Evolutionary conservation across 2,329 filamentous ascomycete genomes (phyloP), one percentile per base, ranked within the genome.

Genomic region (Fusarium chaquense): DNA sequence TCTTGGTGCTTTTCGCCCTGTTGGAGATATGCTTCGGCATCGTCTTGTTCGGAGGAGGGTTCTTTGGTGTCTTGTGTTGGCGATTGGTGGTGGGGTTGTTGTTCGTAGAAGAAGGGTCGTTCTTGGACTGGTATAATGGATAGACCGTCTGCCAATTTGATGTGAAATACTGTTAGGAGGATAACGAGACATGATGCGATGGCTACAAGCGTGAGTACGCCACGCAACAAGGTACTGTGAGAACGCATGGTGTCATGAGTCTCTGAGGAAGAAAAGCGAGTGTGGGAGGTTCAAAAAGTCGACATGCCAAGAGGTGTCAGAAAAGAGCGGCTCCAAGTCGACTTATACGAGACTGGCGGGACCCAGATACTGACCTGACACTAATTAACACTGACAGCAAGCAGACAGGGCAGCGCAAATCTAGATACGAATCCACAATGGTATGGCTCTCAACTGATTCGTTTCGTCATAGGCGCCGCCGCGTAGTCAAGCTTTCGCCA

Each of bases 401-500:
- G 20, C 20, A 20, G 20, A 3, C 20, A 45, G 24, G 18, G 9
- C 16, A 28, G 24, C 4, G 5, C 16, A 20, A 49, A 49, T 35
- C 33, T 33, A 49, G 28, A 22, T 18, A 22, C 12, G 46, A 26
- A 49, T 64, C 62, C 40, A 47, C 35, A n/a, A 16, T 28, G 57
- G 24, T 15, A 35, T 41, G 24, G 40, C 20, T 18, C 40, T 24
- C 26, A 32, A 33, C 46, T 50, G 7, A 9, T 30, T 50, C 11
- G 13, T 24, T 52, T 47, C 53, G 62, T 65, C 62, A 65, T 65
- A 41, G 53, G 49, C 41, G 38, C 60, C 54, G 40, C 44, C 49
- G 35, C 41, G 33, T 40, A 47, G n/a, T 58, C 65, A 69, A 68
- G 65, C 65, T 65, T 69, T 68, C 40, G 65, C 65, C 65, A 69